Conservation (phyloP, 495 filamentous ascomycete genomes). For the Hypomontagnella monticulosa region DNA sequence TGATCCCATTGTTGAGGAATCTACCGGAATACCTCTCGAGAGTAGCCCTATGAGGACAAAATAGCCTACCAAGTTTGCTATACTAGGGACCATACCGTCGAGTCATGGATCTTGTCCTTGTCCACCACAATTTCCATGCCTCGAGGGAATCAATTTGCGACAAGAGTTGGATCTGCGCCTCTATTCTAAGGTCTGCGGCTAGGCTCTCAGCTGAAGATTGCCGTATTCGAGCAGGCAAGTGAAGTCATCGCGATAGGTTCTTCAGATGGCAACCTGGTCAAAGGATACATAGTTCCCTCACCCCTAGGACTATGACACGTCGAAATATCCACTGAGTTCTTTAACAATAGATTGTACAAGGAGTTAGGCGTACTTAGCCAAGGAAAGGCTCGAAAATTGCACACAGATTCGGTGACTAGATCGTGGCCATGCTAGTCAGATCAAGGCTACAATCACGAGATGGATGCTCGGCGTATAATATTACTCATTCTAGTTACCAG, state of each 20-base stretch:
- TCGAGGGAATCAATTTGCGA: slow-evolving; percentile 29
- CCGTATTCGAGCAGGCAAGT: background rate
- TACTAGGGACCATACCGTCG: slow-evolving; percentile 21
- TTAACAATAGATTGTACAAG: background rate
- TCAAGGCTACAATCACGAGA: background rate
- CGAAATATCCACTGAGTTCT: slow-evolving; percentile 2
- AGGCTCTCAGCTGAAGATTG: slow-evolving; percentile 19
- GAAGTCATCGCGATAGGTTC: slow-evolving; percentile 14
- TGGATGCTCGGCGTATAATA: slow-evolving; percentile 10
- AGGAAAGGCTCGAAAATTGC: slow-evolving; percentile 27
- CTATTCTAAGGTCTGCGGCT: slow-evolving; percentile 24
- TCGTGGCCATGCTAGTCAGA: slow-evolving; percentile 11
- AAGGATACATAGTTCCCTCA: slow-evolving; percentile 9
- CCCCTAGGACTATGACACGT: background rate
- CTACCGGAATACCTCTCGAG: slow-evolving; percentile 13
- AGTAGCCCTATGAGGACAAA: slow-evolving; percentile 7
- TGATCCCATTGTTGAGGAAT: slow-evolving; percentile 21
- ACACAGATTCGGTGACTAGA: slow-evolving; percentile 18
- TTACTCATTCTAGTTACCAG: slow-evolving; percentile 13
- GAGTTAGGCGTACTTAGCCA: slow-evolving; percentile 14
- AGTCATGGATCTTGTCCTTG: slow-evolving; percentile 1
- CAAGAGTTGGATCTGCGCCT: slow-evolving; percentile 39
- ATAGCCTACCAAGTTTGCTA: slow-evolving; percentile 29
- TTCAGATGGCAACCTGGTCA: background rate
- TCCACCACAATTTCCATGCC: slow-evolving; percentile 14